phyloP scores from a whole-genome alignment of 768 basidiomycete genomes.

The Mrakia blollopis region DNA sequence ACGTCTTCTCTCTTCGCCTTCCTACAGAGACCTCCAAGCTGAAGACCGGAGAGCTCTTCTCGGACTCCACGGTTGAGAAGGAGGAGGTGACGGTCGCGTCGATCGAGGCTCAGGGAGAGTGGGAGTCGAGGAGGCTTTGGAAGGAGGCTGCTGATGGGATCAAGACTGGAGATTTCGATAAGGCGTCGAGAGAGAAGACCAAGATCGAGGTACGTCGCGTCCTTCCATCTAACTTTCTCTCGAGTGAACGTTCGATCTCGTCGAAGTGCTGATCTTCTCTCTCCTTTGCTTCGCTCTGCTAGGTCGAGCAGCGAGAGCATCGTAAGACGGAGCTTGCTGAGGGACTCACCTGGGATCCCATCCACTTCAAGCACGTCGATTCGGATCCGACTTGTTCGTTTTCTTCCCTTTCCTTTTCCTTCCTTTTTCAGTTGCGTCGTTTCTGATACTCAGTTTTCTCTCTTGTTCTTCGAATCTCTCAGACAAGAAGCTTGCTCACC shows the following conservation, averaged over 20 bases:
- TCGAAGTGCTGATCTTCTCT: background rate
- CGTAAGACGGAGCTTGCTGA: slow-evolving; percentile 72
- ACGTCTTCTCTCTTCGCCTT: background rate
- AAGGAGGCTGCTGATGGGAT: slow-evolving; percentile 82
- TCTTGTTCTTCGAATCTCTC: background rate
- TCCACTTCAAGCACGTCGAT: slow-evolving; percentile 68
- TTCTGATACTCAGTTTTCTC: background rate
- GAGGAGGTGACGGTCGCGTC: slow-evolving; percentile 66
- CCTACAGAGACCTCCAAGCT: slow-evolving; percentile 37
- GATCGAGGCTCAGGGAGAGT: slow-evolving; percentile 58
- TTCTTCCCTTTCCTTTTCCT: too few relatives aligned
- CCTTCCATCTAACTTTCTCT: background rate
- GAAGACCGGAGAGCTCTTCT: slow-evolving; percentile 54
- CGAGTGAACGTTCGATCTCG: background rate
- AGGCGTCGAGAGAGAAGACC: slow-evolving; percentile 76
- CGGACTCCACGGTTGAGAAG: slow-evolving; percentile 67
- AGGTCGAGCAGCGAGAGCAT: slow-evolving; percentile 90
- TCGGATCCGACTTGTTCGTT: slow-evolving; percentile 67
- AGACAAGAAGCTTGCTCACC: background rate
- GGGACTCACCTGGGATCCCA: slow-evolving; percentile 67
- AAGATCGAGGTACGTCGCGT: slow-evolving; percentile 1
- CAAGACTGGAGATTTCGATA: slow-evolving; percentile 81
- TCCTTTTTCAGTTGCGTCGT: background rate
- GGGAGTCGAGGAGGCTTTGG: slow-evolving; percentile 86
- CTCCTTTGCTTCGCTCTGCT: background rate